Evolutionary conservation across 148 eudicot genomes (phyloP).

Genomic region (Rhododendron vialii): DNA sequence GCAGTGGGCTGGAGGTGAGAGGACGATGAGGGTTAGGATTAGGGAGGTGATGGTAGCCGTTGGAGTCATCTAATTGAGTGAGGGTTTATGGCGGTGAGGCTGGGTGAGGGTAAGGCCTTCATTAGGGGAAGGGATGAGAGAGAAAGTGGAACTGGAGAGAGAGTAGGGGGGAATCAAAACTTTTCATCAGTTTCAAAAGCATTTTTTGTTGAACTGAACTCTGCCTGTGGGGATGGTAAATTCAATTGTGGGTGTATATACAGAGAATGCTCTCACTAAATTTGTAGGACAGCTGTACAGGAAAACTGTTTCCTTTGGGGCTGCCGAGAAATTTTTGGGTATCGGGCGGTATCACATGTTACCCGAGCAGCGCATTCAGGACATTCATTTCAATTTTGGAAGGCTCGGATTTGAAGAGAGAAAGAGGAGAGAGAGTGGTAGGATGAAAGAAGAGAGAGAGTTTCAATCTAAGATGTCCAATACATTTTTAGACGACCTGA

Average conservation of each 20-base stretch:
- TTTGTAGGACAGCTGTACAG: neutral
- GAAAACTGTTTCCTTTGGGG: neutral
- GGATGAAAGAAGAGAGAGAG: too few relatives aligned
- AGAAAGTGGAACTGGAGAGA: neutral
- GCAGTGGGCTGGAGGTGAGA: conserved; percentile 19
- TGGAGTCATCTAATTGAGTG: conserved; percentile 35
- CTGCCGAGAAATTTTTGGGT: too few relatives aligned
- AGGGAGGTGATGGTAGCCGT: neutral
- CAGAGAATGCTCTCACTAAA: neutral
- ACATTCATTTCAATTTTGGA: too few relatives aligned
- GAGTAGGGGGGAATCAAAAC: neutral
- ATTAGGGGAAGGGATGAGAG: conserved; percentile 8
- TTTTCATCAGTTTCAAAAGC: neutral
- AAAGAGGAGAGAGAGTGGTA: too few relatives aligned
- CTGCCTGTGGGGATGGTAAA: neutral
- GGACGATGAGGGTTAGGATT: conserved; percentile 12
- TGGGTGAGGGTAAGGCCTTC: neutral
- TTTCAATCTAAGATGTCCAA: too few relatives aligned
- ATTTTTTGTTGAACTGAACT: neutral
- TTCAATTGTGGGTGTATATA: neutral
- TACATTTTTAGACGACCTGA: too few relatives aligned
- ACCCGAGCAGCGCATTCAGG: too few relatives aligned
- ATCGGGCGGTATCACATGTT: too few relatives aligned
- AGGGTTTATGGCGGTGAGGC: neutral
- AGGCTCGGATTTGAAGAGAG: too few relatives aligned